A percentile compares a stretch with the other conserved stretches of the same genome.
These are phyloP conservation scores for Plasmopara muralis DNA, from an alignment of 352 stramenopile species.

Conservation along the genomic window DNA sequence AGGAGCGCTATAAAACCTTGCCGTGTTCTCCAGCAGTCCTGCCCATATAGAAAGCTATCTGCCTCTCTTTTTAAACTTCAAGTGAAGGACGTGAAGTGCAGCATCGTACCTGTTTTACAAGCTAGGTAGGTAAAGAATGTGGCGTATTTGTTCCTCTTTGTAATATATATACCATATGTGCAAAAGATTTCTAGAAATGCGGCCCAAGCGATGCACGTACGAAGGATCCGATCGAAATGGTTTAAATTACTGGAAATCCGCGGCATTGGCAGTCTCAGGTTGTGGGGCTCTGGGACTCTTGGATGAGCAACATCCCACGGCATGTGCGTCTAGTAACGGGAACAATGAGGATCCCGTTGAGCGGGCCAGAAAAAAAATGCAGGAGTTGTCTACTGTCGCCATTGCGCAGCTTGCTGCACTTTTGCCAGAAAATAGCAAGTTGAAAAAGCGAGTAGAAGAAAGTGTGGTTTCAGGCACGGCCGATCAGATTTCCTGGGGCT, in stretches of 20 bases:
- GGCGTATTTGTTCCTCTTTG: constrained; percentile 2
- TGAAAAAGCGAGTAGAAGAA: constrained; percentile 48
- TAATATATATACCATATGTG: constrained; percentile 6
- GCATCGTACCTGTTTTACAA: constrained; percentile 2
- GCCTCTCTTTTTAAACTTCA: constrained; percentile 4
- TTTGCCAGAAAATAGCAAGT: constrained; percentile 32
- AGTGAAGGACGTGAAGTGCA: constrained; percentile 1
- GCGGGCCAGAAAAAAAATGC: constrained; percentile 55
- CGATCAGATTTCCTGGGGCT: constrained; percentile 85
- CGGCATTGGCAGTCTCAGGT: constrained; percentile 12
- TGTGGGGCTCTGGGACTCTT: constrained; percentile 10
- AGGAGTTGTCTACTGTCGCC: constrained; percentile 33
- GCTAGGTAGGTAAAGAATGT: constrained; percentile 8
- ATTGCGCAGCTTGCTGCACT: constrained; percentile 30
- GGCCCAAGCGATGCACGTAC: constrained; percentile 2
- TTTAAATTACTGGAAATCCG: constrained; percentile 22
- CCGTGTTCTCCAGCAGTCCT: constrained; percentile 8
- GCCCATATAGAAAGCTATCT: constrained; percentile 3
- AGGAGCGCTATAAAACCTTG: constrained; percentile 1
- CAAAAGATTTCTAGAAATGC: constrained; percentile 11
- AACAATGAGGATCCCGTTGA: constrained; percentile 50
- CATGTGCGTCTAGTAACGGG: constrained; percentile 18
- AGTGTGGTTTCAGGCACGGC: constrained; percentile 60
- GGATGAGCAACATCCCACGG: constrained; percentile 10
- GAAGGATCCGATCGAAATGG: constrained; percentile 8